Base-by-base conservation (phyloP, 805 yeast species). In the Kazachstania viticola region DNA sequence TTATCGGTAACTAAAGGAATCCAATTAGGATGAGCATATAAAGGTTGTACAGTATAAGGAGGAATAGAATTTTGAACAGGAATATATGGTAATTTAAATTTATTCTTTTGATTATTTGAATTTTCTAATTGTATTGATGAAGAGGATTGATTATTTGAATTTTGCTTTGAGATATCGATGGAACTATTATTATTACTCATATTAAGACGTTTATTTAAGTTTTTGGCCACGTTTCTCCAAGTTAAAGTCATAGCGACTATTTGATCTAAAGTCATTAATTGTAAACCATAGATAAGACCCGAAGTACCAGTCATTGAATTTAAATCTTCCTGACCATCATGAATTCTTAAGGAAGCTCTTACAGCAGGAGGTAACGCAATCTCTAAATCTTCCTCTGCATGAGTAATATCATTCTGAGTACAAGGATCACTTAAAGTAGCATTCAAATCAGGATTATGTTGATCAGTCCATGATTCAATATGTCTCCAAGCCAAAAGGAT, bases 1-100 rank as follows among this genome's bases (percentile, higher is more conserved):
- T 72, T 75, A 54, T 88, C 98, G 30, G 88, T 83, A 24, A 82
- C 73, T 32, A 88, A 57, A 3, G 98, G 97, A 37, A 88, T 75
- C 98, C 98, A 88, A 46, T 71, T 73, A 4, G 83, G 75, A 54
- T 83, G 83, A n/a, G 95, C 88, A 56, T 84, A 91, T 5, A 75
- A 73, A 7, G 71, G 67, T 51, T 81, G 80, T 28, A 85, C 64
- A 9, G 75, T 61, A 5, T 75, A 77, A 14, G 80, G 80, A 7
- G 98, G 98, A 12, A 83, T 65, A 1, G 91, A 76, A 36, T 66
- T 67, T 58, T 79, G 78, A 52, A 57, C 54, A 25, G 75, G 73
- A 21, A 67, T 41, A 48, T 55, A 50, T 17, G 62, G 55, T 56
- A 44, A 57, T 33, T 58, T 56, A 40, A 67, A 64, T 35, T 61